phyloP scores from a whole-genome alignment of 2,329 filamentous ascomycete species.

The Penicillium sp. region DNA sequence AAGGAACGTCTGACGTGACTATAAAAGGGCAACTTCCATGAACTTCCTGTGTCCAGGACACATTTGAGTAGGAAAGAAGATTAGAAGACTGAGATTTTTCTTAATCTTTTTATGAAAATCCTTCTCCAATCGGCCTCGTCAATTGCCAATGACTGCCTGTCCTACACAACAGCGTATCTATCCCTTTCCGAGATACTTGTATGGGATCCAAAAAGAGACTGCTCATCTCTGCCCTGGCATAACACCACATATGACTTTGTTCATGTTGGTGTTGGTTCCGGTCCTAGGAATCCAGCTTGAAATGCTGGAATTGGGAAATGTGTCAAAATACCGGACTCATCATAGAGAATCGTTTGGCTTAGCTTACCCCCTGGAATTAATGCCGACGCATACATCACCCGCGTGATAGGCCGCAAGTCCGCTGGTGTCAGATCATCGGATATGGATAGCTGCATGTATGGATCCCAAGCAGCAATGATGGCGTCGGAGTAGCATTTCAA shows the following conservation, averaged over 20 bases:
- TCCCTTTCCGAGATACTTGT: neutral
- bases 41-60: no score
- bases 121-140: neutral
- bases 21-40: no score
- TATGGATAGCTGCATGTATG: constrained; percentile 37
- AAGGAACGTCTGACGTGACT: no score
- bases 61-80: no score
- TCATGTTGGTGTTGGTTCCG: constrained; percentile 21
- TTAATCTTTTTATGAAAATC: neutral
- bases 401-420: constrained; percentile 53
- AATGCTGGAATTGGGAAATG: constrained; percentile 29
- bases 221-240: neutral
- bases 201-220: neutral
- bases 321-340: neutral
- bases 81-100: no score
- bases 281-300: constrained; percentile 33
- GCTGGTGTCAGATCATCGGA: constrained; percentile 32
- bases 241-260: neutral
- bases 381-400: constrained; percentile 57
- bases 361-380: constrained; percentile 56
- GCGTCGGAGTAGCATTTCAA: constrained; percentile 32
- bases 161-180: neutral
- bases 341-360: constrained; percentile 24
- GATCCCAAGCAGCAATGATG: constrained; percentile 39
- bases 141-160: neutral